These are phyloP conservation scores for Rhamnella rubrinervis DNA, from an alignment of 331 rosid species.

Conservation along the genomic window DNA sequence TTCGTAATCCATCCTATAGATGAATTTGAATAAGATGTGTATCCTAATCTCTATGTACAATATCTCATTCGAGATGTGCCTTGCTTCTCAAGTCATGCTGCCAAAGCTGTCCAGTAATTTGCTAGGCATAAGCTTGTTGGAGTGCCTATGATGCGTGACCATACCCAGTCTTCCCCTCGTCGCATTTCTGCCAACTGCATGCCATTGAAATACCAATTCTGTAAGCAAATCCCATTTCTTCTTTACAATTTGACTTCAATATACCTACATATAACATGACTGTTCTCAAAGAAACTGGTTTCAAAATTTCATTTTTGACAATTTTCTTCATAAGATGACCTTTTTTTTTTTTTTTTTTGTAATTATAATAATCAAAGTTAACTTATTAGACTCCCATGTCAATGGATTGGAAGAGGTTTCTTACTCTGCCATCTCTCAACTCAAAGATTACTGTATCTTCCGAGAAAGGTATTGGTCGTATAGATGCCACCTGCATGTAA, in stretches of 20 bases:
- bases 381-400: neutral
- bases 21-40: too few relatives aligned
- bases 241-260: too few relatives aligned
- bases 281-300: neutral
- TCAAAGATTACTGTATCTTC: slow-evolving; percentile 71
- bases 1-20: too few relatives aligned
- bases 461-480: slow-evolving; percentile 76
- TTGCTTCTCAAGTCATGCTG: slow-evolving; percentile 35
- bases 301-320: too few relatives aligned
- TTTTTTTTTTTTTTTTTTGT: neutral
- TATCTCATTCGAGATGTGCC: neutral
- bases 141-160: slow-evolving; percentile 85
- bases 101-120: slow-evolving; percentile 64
- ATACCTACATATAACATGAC: too few relatives aligned
- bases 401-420: slow-evolving; percentile 25
- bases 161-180: slow-evolving; percentile 59
- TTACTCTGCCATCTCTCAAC: slow-evolving; percentile 92
- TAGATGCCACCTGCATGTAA: slow-evolving; percentile 64
- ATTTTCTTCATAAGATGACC: too few relatives aligned
- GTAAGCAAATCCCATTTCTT: too few relatives aligned
- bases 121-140: slow-evolving; percentile 72
- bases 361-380: too few relatives aligned
- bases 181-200: slow-evolving; percentile 78
- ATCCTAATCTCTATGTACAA: too few relatives aligned
- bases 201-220: neutral